Evolutionary conservation across 331 rosid genomes (phyloP).

Genomic region (Quercus tomentella): DNA sequence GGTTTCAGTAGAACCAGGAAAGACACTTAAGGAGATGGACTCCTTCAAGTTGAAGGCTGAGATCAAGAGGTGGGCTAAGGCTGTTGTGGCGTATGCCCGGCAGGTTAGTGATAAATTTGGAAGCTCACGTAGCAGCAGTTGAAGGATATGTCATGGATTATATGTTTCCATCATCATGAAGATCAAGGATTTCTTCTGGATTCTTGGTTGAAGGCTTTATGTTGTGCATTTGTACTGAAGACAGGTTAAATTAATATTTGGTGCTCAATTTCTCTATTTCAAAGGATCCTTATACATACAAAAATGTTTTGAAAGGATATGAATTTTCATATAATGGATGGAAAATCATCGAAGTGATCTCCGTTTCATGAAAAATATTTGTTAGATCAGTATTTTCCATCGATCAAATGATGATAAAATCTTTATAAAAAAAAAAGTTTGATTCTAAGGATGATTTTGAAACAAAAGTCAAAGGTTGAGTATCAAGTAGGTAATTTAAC

Average conservation of each 20-base stretch:
- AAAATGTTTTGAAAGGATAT: too few species aligned
- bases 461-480: too few species aligned
- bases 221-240: not conserved
- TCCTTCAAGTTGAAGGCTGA: constrained; percentile 65
- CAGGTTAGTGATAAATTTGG: constrained; percentile 64
- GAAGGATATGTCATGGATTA: not conserved
- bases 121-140: constrained; percentile 22
- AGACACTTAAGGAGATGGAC: constrained; percentile 71
- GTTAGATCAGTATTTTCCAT: too few species aligned
- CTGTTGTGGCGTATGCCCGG: constrained; percentile 79
- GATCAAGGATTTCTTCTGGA: not conserved
- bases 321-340: too few species aligned
- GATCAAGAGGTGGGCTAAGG: constrained; percentile 91
- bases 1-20: constrained; percentile 61
- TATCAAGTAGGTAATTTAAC: too few species aligned
- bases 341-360: too few species aligned
- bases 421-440: too few species aligned
- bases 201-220: not conserved
- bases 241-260: not conserved
- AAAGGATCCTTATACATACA: too few species aligned
- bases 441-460: too few species aligned
- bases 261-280: too few species aligned
- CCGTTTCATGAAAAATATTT: too few species aligned
- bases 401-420: too few species aligned
- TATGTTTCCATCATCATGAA: not conserved